Evolutionary conservation across 108 stramenopile genomes (phyloP).

Genomic region (Skeletonema grethae): DNA sequence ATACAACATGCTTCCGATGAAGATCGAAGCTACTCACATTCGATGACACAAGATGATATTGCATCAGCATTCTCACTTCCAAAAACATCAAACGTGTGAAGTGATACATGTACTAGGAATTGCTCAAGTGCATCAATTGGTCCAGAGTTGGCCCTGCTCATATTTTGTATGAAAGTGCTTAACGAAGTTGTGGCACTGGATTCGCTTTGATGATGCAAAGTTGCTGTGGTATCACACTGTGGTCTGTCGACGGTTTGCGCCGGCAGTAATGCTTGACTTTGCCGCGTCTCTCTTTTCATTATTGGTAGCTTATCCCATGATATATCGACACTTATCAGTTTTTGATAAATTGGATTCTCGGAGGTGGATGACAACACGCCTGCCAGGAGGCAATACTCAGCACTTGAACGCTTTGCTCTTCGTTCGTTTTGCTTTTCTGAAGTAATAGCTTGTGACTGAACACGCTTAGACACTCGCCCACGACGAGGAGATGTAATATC

Average conservation of each 20-base stretch:
- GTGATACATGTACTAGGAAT: conserved; percentile 65
- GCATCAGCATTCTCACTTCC: conserved; percentile 43
- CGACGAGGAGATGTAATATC: conserved; percentile 25
- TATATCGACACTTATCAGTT: conserved; percentile 10
- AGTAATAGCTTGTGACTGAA: conserved; percentile 68
- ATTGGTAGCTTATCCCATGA: conserved; percentile 26
- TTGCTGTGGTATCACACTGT: conserved; percentile 4
- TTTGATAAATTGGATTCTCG: conserved; percentile 42
- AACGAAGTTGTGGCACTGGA: conserved; percentile 30
- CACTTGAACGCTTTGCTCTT: conserved; percentile 40
- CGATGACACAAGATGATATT: conserved; percentile 55
- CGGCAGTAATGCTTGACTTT: not conserved
- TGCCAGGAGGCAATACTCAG: conserved; percentile 63
- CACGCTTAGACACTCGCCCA: conserved; percentile 69
- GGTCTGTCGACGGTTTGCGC: conserved; percentile 1
- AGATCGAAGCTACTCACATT: conserved; percentile 45
- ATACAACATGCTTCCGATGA: not conserved
- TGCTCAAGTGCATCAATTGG: conserved; percentile 58
- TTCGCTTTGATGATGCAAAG: not conserved
- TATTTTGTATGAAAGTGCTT: conserved; percentile 48
- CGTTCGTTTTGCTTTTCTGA: conserved; percentile 54
- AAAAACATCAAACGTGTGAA: conserved; percentile 62
- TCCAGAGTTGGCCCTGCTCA: conserved; percentile 62
- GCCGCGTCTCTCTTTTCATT: conserved; percentile 10
- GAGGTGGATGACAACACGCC: conserved; percentile 54